These are phyloP conservation scores for Loxodes magnus DNA, from an alignment of 73 alveolate genomes.

Conservation along the genomic window DNA sequence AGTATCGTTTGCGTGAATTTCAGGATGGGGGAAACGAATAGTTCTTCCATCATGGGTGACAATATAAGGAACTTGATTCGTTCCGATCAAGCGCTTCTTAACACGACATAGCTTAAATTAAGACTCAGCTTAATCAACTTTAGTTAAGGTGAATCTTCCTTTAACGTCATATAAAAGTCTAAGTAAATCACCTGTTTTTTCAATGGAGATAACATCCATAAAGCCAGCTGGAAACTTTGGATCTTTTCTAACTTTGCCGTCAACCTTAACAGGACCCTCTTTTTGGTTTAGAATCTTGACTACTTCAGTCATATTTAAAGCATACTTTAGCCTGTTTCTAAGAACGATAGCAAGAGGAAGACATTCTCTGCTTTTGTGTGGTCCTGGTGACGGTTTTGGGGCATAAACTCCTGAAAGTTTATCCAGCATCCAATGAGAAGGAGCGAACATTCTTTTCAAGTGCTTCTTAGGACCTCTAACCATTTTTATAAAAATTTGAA, in stretches of 20 bases:
- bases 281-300: conserved; percentile 49
- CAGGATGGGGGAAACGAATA: conserved; percentile 95
- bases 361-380: conserved; percentile 94
- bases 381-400: conserved; percentile 90
- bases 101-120: conserved; percentile 92
- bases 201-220: conserved; percentile 82
- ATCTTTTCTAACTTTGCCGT: conserved; percentile 93
- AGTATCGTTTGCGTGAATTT: conserved; percentile 78
- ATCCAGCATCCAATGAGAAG: conserved; percentile 96
- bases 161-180: conserved; percentile 93
- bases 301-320: conserved; percentile 82
- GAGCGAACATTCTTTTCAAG: conserved; percentile 95
- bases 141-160: conserved; percentile 89
- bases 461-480: conserved; percentile 98
- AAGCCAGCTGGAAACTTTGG: conserved; percentile 92
- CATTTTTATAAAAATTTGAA: too few species aligned
- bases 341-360: conserved; percentile 81
- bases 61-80: conserved; percentile 93
- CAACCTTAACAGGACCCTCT: conserved; percentile 80
- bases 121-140: conserved; percentile 82
- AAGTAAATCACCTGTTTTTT: conserved; percentile 73
- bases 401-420: conserved; percentile 89
- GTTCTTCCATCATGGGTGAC: conserved; percentile 97
- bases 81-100: conserved; percentile 81
- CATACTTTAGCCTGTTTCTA: conserved; percentile 81